Conservation (phyloP, 139 green algal genomes). For the Zygnema circumcarinatum region DNA sequence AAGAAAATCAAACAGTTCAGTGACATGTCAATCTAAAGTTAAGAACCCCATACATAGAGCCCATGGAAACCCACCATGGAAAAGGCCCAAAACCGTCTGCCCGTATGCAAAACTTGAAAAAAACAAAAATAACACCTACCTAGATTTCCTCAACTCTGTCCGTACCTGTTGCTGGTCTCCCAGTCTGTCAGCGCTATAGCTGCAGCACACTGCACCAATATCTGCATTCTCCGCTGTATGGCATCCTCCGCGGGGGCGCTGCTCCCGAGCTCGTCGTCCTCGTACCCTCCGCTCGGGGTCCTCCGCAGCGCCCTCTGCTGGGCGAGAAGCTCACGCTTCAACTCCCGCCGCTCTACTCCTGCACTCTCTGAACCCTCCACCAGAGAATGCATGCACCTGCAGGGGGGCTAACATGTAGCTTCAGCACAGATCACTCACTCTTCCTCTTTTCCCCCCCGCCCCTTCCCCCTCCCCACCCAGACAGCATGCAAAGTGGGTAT, state of each 20-base stretch:
- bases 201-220: constrained; percentile 25
- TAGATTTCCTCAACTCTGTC: no score
- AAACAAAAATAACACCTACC: no score
- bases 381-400: constrained; percentile 26
- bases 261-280: constrained; percentile 15
- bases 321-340: constrained; percentile 12
- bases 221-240: constrained; percentile 27
- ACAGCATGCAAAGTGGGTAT: no score
- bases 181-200: constrained; percentile 1
- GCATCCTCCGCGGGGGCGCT: neutral
- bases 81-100: no score
- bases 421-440: neutral
- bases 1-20: no score
- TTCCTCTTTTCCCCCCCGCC: neutral
- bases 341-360: constrained; percentile 7
- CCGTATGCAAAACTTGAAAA: no score
- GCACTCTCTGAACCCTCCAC: constrained; percentile 6
- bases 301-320: constrained; percentile 20
- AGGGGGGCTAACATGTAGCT: neutral
- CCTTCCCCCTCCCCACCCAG: no score
- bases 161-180: constrained; percentile 11
- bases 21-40: no score
- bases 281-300: neutral
- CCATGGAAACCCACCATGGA: no score
- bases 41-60: no score